phyloP scores from a whole-genome alignment of 176 grass and related monocot genomes.

The Lolium multiflorum region DNA sequence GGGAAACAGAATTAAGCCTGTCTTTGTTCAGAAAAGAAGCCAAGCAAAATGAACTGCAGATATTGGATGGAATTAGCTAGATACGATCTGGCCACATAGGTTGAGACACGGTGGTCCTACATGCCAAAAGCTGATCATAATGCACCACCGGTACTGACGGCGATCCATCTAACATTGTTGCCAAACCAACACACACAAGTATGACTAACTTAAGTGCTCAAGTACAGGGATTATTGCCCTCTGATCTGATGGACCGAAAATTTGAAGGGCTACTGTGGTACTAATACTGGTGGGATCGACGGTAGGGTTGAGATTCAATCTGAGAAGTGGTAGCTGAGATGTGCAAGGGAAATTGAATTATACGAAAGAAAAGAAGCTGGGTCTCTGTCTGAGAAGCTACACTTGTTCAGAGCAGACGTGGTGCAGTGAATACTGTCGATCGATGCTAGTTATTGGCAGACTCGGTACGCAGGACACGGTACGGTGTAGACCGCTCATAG shows the following conservation, averaged over 20 bases:
- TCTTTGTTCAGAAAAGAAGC: neutral
- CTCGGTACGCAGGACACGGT: neutral
- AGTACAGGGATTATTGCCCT: neutral
- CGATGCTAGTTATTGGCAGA: conserved; percentile 4
- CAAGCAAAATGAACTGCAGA: neutral
- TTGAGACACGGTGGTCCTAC: neutral
- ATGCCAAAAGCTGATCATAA: conserved; percentile 12
- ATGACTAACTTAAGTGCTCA: neutral
- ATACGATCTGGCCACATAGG: neutral
- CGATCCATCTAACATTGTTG: conserved; percentile 6
- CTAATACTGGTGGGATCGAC: neutral
- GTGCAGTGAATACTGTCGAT: conserved; percentile 12
- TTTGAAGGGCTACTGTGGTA: neutral
- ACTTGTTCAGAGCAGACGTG: neutral
- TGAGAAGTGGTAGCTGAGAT: neutral
- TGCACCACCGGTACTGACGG: neutral
- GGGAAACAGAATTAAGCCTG: neutral
- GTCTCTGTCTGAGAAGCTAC: neutral
- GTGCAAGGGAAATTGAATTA: neutral
- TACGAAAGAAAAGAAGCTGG: neutral
- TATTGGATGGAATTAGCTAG: neutral
- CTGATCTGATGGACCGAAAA: neutral
- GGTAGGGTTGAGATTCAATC: neutral
- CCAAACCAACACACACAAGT: neutral
- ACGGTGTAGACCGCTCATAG: no score